These are phyloP conservation scores for Aspergillus mulundensis DNA, from an alignment of 495 filamentous ascomycete species.

Conservation along the genomic window DNA sequence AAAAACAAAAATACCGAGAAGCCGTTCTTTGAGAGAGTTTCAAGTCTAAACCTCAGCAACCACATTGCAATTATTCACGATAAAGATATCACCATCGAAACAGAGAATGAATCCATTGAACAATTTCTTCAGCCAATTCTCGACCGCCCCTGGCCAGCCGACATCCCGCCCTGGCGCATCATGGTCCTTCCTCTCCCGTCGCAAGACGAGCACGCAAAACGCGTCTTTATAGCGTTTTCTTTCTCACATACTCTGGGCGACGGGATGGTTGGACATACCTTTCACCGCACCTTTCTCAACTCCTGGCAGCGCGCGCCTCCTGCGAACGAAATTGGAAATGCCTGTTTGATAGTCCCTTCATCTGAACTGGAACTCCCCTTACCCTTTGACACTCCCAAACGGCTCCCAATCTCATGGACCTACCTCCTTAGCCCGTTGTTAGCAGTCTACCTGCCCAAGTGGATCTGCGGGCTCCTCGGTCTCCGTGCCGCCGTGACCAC, in stretches of 20 bases:
- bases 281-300: conserved; percentile 20
- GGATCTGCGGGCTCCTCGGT: conserved; percentile 11
- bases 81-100: not conserved
- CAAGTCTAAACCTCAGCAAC: conserved; percentile 17
- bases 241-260: conserved; percentile 26
- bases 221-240: conserved; percentile 22
- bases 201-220: not conserved
- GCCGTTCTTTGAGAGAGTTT: conserved; percentile 14
- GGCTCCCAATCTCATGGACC: conserved; percentile 25
- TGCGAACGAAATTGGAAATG: not conserved
- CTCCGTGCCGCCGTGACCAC: conserved; percentile 19
- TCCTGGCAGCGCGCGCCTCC: conserved; percentile 10
- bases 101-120: conserved; percentile 11
- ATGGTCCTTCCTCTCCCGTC: conserved; percentile 19
- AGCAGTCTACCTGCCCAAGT: conserved; percentile 16
- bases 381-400: conserved; percentile 22
- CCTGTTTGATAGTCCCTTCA: conserved; percentile 10
- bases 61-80: conserved; percentile 19
- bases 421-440: conserved; percentile 21
- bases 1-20: conserved; percentile 23
- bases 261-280: conserved; percentile 20
- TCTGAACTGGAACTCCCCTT: conserved; percentile 4
- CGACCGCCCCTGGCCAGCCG: conserved; percentile 22
- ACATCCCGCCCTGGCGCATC: conserved; percentile 23
- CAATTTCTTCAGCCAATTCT: conserved; percentile 15